These are phyloP conservation scores for Geoglossum glabrum DNA, from an alignment of 495 filamentous ascomycete genomes.

Conservation along the genomic window DNA sequence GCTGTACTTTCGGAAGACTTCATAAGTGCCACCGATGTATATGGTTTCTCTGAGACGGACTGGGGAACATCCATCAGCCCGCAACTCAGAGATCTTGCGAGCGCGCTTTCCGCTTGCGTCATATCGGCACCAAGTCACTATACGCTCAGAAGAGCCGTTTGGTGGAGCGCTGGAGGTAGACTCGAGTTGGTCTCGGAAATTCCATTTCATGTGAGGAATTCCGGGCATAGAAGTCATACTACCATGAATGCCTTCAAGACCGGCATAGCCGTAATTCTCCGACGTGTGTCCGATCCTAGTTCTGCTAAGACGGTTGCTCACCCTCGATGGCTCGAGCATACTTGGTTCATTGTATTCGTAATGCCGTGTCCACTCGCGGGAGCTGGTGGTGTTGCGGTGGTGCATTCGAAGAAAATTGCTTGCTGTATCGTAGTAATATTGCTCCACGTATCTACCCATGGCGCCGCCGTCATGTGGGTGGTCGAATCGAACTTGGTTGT, in stretches of 20 bases:
- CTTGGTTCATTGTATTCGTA: not conserved
- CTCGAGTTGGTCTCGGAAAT: not conserved
- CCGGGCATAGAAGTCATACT: not conserved
- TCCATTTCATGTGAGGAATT: not conserved
- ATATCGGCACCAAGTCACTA: slow-evolving; percentile 17
- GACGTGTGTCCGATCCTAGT: not conserved
- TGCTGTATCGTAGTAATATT: slow-evolving; percentile 10
- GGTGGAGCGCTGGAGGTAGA: not conserved
- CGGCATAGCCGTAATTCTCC: not conserved
- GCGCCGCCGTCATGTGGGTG: not conserved
- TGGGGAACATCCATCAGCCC: not conserved
- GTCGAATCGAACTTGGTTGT: no score
- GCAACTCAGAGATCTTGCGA: slow-evolving; percentile 15
- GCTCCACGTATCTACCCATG: slow-evolving; percentile 11
- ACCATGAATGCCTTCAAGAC: not conserved
- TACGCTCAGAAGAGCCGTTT: not conserved
- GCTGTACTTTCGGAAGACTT: not conserved
- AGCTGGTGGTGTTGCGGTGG: slow-evolving; percentile 3
- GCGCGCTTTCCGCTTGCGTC: slow-evolving; percentile 12
- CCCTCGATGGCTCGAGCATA: not conserved
- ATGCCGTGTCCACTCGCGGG: not conserved
- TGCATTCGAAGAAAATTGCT: slow-evolving; percentile 10
- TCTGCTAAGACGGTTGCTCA: not conserved
- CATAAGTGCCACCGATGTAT: not conserved
- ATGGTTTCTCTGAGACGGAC: not conserved